These are phyloP conservation scores for Pseudozyma hubeiensis DNA, from an alignment of 1,284 basidiomycete species.

Conservation along the genomic window DNA sequence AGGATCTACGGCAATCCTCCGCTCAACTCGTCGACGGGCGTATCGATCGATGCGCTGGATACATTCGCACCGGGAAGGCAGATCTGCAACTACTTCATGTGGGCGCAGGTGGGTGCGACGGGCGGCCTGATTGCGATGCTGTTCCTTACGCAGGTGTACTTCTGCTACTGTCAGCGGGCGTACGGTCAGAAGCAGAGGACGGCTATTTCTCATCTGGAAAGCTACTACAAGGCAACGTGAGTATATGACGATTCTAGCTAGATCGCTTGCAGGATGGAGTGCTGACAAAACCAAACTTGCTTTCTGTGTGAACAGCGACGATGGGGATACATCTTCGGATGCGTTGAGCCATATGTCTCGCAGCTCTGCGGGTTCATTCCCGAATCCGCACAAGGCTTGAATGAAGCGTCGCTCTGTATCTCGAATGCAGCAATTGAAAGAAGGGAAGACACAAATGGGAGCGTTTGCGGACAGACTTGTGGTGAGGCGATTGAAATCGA, in stretches of 20 bases:
- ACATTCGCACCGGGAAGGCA: constrained; percentile 29
- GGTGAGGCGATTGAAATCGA: no score
- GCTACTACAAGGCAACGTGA: constrained; percentile 26
- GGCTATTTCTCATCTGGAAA: constrained; percentile 19
- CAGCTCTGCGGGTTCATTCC: constrained; percentile 7
- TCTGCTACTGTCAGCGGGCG: constrained; percentile 46
- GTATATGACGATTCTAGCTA: neutral
- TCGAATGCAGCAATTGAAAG: neutral
- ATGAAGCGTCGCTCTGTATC: neutral
- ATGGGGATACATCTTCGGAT: constrained; percentile 32
- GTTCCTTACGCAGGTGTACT: constrained; percentile 43
- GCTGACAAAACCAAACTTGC: constrained; percentile 1
- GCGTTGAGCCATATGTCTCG: constrained; percentile 16
- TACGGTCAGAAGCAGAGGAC: constrained; percentile 51
- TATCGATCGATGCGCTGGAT: constrained; percentile 21
- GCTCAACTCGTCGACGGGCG: constrained; percentile 23
- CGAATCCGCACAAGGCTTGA: constrained; percentile 1
- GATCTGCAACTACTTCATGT: constrained; percentile 51
- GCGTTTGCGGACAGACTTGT: no score
- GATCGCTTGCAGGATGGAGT: no score
- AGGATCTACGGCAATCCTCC: constrained; percentile 48
- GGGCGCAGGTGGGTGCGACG: constrained; percentile 49
- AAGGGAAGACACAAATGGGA: neutral
- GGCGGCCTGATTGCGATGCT: constrained; percentile 35
- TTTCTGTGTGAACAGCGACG: constrained; percentile 9